Evolutionary conservation across 164 flowering plant genomes (phyloP).

Genomic region (Chimonanthus salicifolius): DNA sequence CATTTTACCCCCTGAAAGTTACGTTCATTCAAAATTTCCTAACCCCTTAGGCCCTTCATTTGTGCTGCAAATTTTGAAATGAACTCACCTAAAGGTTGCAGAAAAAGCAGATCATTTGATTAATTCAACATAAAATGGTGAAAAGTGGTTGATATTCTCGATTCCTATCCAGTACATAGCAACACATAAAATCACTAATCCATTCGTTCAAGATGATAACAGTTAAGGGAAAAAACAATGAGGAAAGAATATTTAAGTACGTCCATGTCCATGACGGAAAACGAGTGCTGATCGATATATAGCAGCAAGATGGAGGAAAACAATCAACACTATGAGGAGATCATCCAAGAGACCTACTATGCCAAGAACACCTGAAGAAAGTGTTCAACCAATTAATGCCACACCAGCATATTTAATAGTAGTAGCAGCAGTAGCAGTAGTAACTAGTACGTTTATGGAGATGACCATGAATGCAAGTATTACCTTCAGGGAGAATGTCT

Average conservation of each 20-base stretch:
- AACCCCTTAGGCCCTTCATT: too few species aligned
- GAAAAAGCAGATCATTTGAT: not conserved
- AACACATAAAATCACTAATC: not conserved
- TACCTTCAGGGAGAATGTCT: slow-evolving; percentile 96
- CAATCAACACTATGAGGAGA: slow-evolving; percentile 51
- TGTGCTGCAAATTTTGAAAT: too few species aligned
- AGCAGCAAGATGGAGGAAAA: slow-evolving; percentile 77
- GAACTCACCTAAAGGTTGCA: not conserved
- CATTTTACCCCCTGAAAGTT: too few species aligned
- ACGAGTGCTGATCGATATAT: slow-evolving; percentile 78
- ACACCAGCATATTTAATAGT: not conserved
- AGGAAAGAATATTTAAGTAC: slow-evolving; percentile 5
- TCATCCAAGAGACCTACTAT: slow-evolving; percentile 79
- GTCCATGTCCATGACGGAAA: slow-evolving; percentile 53
- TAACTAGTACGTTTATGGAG: not conserved
- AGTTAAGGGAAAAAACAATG: not conserved
- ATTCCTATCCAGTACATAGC: too few species aligned
- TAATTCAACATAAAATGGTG: not conserved
- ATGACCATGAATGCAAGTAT: not conserved
- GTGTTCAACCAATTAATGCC: not conserved
- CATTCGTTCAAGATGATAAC: not conserved
- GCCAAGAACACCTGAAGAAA: slow-evolving; percentile 55
- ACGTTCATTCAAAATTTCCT: too few species aligned
- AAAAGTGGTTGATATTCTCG: not conserved
- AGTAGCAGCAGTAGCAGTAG: not conserved